Base-by-base conservation (phyloP, 805 yeast species). In the Nakazawaea holstii region DNA sequence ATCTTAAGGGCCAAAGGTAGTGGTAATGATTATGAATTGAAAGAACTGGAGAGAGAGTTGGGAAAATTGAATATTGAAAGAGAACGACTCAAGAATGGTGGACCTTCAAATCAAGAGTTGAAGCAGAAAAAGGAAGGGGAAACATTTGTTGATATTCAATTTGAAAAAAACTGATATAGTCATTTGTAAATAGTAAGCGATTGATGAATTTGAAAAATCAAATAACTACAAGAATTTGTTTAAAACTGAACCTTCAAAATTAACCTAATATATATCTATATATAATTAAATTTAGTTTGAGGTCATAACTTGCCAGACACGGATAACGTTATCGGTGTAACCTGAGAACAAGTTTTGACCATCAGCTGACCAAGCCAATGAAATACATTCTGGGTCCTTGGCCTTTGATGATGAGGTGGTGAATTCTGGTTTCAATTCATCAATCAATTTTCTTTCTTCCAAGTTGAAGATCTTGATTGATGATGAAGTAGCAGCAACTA, bases 291-390 rank as follows among this genome's bases (percentile, higher is more conserved):
- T 52, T 62, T 66, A 68, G 56, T 67, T 65, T 58, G 84, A 76
- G 77, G 95, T 88, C 98, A 94, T 94, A 67, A 94, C 97, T 85
- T 94, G 98, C 99, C 99, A 94, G 76, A 94, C 99, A 81, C 99
- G 92, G 83, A 94, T 92, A 72, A 87, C 82, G 82, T 88, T 88
- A 79, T 94, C 99, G 69, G 97, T 91, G 97, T 94, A 94, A 83
- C 99, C 99, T 66, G 98, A 96, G 73, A 89, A 94, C 77, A 94
- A 83, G 86, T 86, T 89, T 83, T 92, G 98, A 74, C 99, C 99
- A 67, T 94, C 99, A 75, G 96, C 92, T 66, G 98, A 91, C 99
- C 99, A 94, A 73, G 97, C 89, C 72, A 94, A 83, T 60, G 98
- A 92, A 72, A 94, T 79, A 73, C 95, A 92, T 76, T 89, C 96